Conservation (phyloP, 805 yeast species). For the Starmerella ratchasimensis region DNA sequence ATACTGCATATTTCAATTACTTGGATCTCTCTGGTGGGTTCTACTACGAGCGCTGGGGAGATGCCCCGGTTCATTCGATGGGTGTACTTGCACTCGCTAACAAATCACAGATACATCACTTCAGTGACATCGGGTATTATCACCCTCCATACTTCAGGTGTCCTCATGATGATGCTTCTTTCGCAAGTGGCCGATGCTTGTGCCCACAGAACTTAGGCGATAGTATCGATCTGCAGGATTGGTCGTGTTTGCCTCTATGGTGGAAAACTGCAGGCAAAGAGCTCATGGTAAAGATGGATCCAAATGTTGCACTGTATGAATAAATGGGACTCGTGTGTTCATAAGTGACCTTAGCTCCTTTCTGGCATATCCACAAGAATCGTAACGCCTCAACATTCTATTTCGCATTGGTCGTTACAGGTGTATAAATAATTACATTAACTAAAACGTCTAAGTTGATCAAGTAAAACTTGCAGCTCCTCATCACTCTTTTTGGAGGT, state of each 20-base stretch:
- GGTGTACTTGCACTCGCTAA: slow-evolving; percentile 50
- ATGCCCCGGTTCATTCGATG: slow-evolving; percentile 78
- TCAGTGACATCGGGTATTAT: slow-evolving; percentile 67
- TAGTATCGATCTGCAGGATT: slow-evolving; percentile 26
- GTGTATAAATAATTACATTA: not conserved
- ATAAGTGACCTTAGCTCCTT: too few relatives aligned
- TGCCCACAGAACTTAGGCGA: slow-evolving; percentile 25
- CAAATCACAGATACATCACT: slow-evolving; percentile 52
- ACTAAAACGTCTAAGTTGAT: slow-evolving; percentile 49
- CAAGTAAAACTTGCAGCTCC: slow-evolving; percentile 73
- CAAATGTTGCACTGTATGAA: slow-evolving; percentile 1
- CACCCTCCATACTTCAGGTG: slow-evolving; percentile 51
- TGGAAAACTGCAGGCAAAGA: slow-evolving; percentile 26
- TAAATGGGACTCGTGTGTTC: not conserved
- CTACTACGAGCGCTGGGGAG: slow-evolving; percentile 92
- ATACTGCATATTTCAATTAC: slow-evolving; percentile 49
- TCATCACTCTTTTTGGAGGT: slow-evolving; percentile 68
- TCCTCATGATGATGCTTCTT: slow-evolving; percentile 28
- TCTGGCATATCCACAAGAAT: too few relatives aligned
- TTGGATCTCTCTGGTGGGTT: slow-evolving; percentile 67
- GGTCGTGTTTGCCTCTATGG: slow-evolving; percentile 29
- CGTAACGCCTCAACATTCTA: not conserved
- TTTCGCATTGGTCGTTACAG: not conserved
- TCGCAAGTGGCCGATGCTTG: slow-evolving; percentile 26
- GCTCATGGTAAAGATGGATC: slow-evolving; percentile 22